These are phyloP conservation scores for Ophiostoma himal-ulmi DNA, from an alignment of 2,329 filamentous ascomycete species.

Conservation along the genomic window DNA sequence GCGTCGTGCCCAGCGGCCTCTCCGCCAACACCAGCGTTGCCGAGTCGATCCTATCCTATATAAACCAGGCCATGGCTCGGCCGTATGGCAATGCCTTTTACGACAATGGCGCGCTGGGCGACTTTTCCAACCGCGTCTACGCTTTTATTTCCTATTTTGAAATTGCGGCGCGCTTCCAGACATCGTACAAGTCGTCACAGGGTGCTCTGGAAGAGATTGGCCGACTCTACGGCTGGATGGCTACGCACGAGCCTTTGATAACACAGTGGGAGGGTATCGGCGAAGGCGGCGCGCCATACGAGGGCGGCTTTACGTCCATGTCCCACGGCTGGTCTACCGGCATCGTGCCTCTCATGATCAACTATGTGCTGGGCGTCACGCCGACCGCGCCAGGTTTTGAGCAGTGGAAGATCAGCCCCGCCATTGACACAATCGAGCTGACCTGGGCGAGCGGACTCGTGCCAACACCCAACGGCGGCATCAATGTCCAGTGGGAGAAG, in stretches of 20 bases:
- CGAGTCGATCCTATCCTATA: constrained; percentile 37
- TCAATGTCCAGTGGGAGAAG: constrained; percentile 37
- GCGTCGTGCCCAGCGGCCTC: constrained; percentile 28
- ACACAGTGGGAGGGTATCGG: constrained; percentile 51
- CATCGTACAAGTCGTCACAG: constrained; percentile 19
- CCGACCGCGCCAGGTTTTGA: constrained; percentile 42
- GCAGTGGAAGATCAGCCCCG: constrained; percentile 38
- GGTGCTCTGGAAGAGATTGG: constrained; percentile 39
- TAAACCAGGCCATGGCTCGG: constrained; percentile 34
- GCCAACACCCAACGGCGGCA: constrained; percentile 37
- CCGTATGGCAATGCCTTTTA: constrained; percentile 49
- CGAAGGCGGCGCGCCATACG: constrained; percentile 38
- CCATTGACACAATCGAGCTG: constrained; percentile 33
- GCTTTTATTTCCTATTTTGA: constrained; percentile 51
- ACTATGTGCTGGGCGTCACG: constrained; percentile 43
- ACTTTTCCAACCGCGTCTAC: constrained; percentile 44
- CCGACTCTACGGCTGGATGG: constrained; percentile 48
- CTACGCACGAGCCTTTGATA: constrained; percentile 39
- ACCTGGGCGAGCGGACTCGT: constrained; percentile 42
- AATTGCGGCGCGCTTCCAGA: constrained; percentile 42
- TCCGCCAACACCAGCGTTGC: constrained; percentile 31
- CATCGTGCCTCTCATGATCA: constrained; percentile 42
- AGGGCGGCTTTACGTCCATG: constrained; percentile 43
- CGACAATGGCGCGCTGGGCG: constrained; percentile 39
- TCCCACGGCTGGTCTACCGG: constrained; percentile 50